Evolutionary conservation across 768 basidiomycete genomes (phyloP).

Genomic region (Pleurotus platypus): DNA sequence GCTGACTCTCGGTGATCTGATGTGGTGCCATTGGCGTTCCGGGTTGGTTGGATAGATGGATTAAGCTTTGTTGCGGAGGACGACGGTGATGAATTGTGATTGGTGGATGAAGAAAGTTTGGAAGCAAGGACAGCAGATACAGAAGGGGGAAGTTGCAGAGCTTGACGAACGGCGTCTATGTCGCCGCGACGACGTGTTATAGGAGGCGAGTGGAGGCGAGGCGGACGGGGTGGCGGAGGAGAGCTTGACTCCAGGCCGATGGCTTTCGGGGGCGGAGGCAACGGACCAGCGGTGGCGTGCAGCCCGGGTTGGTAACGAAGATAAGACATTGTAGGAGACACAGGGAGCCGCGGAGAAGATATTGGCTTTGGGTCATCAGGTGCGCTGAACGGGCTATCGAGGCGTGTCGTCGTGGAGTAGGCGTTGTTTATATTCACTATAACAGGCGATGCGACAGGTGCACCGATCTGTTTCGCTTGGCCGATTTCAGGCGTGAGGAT

Average conservation of each 20-base stretch:
- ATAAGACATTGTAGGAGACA: slow-evolving; percentile 36
- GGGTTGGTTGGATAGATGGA: not conserved
- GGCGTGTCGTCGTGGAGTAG: not conserved
- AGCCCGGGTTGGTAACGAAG: slow-evolving; percentile 64
- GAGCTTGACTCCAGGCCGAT: slow-evolving; percentile 42
- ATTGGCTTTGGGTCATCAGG: not conserved
- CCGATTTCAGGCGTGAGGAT: slow-evolving; percentile 62
- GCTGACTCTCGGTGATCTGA: slow-evolving; percentile 2
- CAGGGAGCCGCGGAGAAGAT: not conserved
- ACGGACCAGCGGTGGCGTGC: slow-evolving; percentile 70
- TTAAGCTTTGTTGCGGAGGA: not conserved
- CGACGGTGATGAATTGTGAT: not conserved
- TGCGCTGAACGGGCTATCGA: not conserved
- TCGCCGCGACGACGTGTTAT: slow-evolving; percentile 40
- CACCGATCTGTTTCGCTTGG: slow-evolving; percentile 53
- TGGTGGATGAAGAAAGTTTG: slow-evolving; percentile 13
- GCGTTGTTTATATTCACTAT: slow-evolving; percentile 39
- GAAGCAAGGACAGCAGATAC: slow-evolving; percentile 44
- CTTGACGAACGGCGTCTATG: slow-evolving; percentile 55
- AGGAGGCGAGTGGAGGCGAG: slow-evolving; percentile 56
- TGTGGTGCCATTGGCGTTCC: slow-evolving; percentile 5
- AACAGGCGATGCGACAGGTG: slow-evolving; percentile 62
- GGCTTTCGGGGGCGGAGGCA: slow-evolving; percentile 66
- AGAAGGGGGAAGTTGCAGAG: slow-evolving; percentile 54
- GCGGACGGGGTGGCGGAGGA: slow-evolving; percentile 58